A percentile compares a stretch with the other conserved stretches of the same genome.
Conservation (phyloP, 257 asterid genomes). For the Osmanthus fragrans region DNA sequence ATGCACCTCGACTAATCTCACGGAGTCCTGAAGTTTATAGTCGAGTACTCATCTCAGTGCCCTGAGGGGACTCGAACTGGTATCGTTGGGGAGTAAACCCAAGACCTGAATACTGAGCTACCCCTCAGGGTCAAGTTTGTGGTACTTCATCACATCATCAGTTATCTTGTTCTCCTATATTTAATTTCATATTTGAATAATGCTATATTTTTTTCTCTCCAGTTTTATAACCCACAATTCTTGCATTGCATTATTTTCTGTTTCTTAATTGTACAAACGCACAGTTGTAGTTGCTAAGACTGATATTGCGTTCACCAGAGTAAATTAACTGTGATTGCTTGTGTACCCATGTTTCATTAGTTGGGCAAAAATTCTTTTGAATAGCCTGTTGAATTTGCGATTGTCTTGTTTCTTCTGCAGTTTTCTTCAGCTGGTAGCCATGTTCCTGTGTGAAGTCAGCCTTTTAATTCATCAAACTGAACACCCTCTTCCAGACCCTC, state of each 20-base stretch:
- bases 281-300: neutral
- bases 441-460: neutral
- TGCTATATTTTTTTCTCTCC: neutral
- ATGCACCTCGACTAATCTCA: too few species aligned
- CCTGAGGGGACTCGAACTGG: too few species aligned
- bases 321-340: neutral
- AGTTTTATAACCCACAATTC: too few species aligned
- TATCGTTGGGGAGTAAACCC: too few species aligned
- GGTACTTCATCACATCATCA: neutral
- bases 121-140: too few species aligned
- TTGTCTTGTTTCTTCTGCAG: neutral
- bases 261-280: neutral
- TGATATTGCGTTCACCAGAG: neutral
- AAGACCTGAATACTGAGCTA: too few species aligned
- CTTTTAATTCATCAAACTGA: neutral
- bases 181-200: neutral
- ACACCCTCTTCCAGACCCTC: neutral
- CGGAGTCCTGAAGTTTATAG: too few species aligned
- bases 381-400: neutral
- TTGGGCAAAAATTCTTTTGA: neutral
- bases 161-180: neutral
- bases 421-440: neutral
- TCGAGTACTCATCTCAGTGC: too few species aligned
- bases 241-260: neutral
- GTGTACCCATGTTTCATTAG: neutral